phyloP scores from a whole-genome alignment of 2,329 filamentous ascomycete genomes.

The Fusarium tuaranense region DNA sequence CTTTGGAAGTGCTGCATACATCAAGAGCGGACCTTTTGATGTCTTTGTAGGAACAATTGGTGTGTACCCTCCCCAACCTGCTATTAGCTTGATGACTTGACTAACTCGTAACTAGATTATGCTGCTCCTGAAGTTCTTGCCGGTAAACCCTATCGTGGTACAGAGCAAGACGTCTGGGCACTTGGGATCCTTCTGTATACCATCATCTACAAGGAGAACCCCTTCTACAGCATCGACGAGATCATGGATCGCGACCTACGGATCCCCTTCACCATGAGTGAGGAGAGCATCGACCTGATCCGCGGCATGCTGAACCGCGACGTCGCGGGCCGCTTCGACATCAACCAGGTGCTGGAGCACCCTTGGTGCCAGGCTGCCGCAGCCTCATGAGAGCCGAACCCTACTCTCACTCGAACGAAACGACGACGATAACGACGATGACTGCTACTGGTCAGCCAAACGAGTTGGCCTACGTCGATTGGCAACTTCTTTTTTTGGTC shows the following conservation, averaged over 20 bases:
- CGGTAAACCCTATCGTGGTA: constrained; percentile 90
- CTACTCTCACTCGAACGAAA: constrained; percentile 2
- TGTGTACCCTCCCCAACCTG: constrained; percentile 58
- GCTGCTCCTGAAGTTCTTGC: constrained; percentile 97
- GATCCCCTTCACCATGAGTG: constrained; percentile 88
- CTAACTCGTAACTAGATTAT: constrained; percentile 75
- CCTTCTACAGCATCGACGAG: constrained; percentile 98
- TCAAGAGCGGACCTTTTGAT: constrained; percentile 98
- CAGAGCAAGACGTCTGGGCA: constrained; percentile 98
- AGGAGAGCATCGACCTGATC: constrained; percentile 92
- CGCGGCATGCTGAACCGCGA: constrained; percentile 93
- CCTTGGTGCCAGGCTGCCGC: constrained; percentile 72
- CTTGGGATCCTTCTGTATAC: constrained; percentile 97
- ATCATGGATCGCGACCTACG: constrained; percentile 97
- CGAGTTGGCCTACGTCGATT: constrained; percentile 10
- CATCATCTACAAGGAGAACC: constrained; percentile 99
- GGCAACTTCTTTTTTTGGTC: constrained; percentile 33
- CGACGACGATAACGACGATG: constrained; percentile 19
- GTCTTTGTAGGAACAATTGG: constrained; percentile 99
- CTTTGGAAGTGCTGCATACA: constrained; percentile 97
- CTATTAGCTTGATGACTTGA: constrained; percentile 3
- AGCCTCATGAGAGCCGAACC: constrained; percentile 9
- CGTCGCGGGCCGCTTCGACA: constrained; percentile 84
- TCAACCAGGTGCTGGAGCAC: constrained; percentile 88
- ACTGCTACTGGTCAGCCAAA: constrained; percentile 17